Base-by-base conservation (phyloP, 495 filamentous ascomycete species). In the Penicillium coffeae region DNA sequence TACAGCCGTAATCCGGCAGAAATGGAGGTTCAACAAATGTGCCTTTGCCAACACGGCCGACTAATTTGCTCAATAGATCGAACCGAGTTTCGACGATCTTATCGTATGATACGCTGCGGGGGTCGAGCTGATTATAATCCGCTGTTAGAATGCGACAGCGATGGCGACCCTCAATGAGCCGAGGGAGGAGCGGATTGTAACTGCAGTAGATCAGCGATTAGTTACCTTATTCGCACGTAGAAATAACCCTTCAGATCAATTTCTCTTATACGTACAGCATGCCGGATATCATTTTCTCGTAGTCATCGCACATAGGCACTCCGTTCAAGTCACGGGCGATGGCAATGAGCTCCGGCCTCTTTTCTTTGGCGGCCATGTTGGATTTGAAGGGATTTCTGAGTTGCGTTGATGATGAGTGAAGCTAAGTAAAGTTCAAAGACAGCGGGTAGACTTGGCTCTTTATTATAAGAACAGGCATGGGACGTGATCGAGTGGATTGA, bases 261-360 rank as follows among this genome's bases (percentile, higher is more conserved):
- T n/a, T n/a, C n/a, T n/a, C n/a, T n/a, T n/a, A 2, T 16, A 56
- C 62, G 33, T 56, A 76, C 74, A 75, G 55, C 74, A 78, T 76
- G 1, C 76, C 75, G 0, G 75, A 78, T 32, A 79, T 73, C 77
- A 80, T 80, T 14, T 71, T 68, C 53, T 78, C 76, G 42, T 77
- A 78, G 35, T 79, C 71, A 9, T 76, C 71, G 41, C 75, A 69
- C 66, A 70, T 65, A 2, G 71, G 71, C 0, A 74, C 56, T 22
- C 72, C 51, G 32, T 58, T 44, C 7, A 81, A 59, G 13, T 42
- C 53, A 21, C 59, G 71, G 14, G 77, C 71, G 21, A 70, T 51
- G 32, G 64, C 68, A 39, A 81, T 69, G 14, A 71, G 59, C n/a
- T 72, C 70, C 3, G 63, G 54, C 21, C 72, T 55, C 60, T 78